Base-by-base conservation (phyloP, 2,329 filamentous ascomycete species). In the Fusarium sambucinum region DNA sequence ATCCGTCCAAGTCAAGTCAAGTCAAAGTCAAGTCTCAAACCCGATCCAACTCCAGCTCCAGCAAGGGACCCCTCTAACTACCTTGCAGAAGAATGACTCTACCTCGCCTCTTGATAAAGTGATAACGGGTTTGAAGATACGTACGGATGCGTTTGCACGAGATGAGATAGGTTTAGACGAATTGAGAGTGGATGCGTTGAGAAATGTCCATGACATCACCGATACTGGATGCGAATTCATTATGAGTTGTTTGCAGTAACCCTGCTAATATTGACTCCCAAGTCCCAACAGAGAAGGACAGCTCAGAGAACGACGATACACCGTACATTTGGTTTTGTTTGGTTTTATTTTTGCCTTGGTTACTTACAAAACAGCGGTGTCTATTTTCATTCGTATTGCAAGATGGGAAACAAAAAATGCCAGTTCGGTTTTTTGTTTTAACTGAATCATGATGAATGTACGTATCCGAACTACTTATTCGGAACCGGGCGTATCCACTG, bases 281-380 rank as follows among this genome's bases (percentile, higher is more conserved):
- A 42, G 29, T 54, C 29, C 40, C 23, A 54, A 54, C 30, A 59
- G 14, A 40, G 6, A 53, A 25, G 25, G 12, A 35, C 29, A 52
- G 32, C 40, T 56, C 46, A 52, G 32, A 30, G 27, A n/a, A 30
- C 37, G n/a, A 30, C 42, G 58, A 56, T 56, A 63, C 56, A 47
- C 48, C 42, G 48, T 56, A 53, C n/a, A 30, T 59, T 25, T 48
- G 8, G 17, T 29, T 38, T 42, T 42, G 40, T 50, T 13, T 29
- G 38, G 47, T 37, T 27, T n/a, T 17, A 17, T n/a, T 13, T 17
- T 47, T 52, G 27, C n/a, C 10, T 48, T 16, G 33, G 12, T 19
- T 41, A 40, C 40, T 55, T 17, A 66, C 51, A 42, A 68, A 69
- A 69, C 42, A 58, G 60, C 60, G 65, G 66, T 68, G 66, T 68